Conservation (phyloP, 306 rosid genomes). For the Crataegus laevigata region DNA sequence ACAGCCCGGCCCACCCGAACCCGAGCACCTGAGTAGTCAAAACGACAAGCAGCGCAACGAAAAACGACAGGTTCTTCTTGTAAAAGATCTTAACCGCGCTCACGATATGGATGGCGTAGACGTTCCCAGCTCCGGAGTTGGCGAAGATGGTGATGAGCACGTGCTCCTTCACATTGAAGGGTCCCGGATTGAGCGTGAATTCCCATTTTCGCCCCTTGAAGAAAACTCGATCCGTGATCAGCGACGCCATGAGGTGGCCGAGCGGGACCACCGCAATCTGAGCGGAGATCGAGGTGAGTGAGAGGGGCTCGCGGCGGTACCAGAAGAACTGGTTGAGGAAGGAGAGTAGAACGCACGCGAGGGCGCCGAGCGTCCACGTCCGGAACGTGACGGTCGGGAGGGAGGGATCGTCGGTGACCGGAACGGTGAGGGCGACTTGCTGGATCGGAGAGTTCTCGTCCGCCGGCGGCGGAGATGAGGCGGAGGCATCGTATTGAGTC, state of each 20-base stretch:
- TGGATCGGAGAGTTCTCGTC: constrained; percentile 29
- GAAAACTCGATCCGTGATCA: constrained; percentile 26
- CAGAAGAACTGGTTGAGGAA: constrained; percentile 49
- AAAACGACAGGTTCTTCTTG: constrained; percentile 28
- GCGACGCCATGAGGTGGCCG: constrained; percentile 36
- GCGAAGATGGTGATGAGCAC: constrained; percentile 48
- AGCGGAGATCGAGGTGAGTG: constrained; percentile 34
- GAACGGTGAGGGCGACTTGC: constrained; percentile 42
- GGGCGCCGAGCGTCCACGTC: constrained; percentile 28
- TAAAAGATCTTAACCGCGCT: constrained; percentile 41
- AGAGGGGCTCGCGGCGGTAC: constrained; percentile 36
- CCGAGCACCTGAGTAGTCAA: constrained; percentile 55
- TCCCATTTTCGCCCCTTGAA: constrained; percentile 27
- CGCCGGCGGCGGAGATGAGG: constrained; percentile 9
- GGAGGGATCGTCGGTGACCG: constrained; percentile 35
- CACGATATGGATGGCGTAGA: constrained; percentile 33
- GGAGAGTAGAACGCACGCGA: constrained; percentile 30
- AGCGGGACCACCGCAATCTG: constrained; percentile 47
- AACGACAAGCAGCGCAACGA: constrained; percentile 28
- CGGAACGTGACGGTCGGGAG: constrained; percentile 38
- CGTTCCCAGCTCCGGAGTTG: constrained; percentile 40
- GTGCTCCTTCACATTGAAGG: constrained; percentile 43
- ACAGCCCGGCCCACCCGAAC: constrained; percentile 82
- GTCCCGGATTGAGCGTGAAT: constrained; percentile 39
- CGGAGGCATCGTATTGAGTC: background rate